These are phyloP conservation scores for Corynascus novoguineensis DNA, from an alignment of 495 filamentous ascomycete genomes.

Conservation along the genomic window DNA sequence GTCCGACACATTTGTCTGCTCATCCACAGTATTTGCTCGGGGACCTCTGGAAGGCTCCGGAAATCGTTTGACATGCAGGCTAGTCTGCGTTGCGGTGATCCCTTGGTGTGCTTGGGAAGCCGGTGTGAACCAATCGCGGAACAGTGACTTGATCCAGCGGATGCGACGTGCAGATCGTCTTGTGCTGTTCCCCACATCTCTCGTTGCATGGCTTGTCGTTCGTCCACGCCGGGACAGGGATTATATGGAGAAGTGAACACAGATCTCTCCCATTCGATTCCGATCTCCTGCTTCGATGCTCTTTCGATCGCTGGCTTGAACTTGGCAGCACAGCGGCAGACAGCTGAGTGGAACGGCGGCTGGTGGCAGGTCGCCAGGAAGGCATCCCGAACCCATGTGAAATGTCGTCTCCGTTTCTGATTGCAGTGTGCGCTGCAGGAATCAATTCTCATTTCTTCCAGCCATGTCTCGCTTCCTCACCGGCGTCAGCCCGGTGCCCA, in stretches of 20 bases:
- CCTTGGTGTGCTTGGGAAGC: background rate
- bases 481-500: slow-evolving; percentile 3
- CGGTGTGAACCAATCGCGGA: slow-evolving; percentile 10
- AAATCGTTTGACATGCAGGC: background rate
- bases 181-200: background rate
- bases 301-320: background rate
- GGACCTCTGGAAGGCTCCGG: background rate
- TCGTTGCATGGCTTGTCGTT: background rate
- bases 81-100: background rate
- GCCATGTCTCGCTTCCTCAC: slow-evolving; percentile 2
- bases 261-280: background rate
- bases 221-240: background rate
- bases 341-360: background rate
- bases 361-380: slow-evolving; percentile 3
- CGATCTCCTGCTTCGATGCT: background rate
- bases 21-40: background rate
- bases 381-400: background rate
- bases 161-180: slow-evolving; percentile 1
- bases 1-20: background rate
- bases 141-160: background rate
- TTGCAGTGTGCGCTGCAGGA: no score
- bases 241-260: background rate
- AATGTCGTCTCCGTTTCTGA: background rate
- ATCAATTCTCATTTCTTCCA: slow-evolving; percentile 5
- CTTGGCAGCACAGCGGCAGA: background rate